Evolutionary conservation across 305 asterid species (phyloP), one percentile per base, ranked within the genome.

Genomic region (Salvia sclarea): DNA sequence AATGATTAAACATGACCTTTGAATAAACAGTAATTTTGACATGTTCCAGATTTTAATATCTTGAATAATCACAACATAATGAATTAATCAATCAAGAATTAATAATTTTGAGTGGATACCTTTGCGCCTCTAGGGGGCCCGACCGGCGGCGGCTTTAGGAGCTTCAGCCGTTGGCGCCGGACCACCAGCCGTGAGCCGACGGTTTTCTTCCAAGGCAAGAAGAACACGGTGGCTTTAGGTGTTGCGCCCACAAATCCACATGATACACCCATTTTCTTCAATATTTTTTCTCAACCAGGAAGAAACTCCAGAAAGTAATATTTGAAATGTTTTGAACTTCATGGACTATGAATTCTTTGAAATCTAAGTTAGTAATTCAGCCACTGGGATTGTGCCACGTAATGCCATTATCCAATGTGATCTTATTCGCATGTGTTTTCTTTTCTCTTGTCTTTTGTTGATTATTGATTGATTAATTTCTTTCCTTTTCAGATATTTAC

Each of bases 121-220:
- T 86, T 85, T 38, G 91, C 1, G 61, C 97, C 97, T 72, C 97
- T 88, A 43, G 89, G 88, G 47, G 97, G 97, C 22, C 95, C 97
- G 66, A 90, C 63, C 0, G 92, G 90, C 58, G 96, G 94, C 37
- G 92, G 68, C 79, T 69, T 69, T 72, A 28, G 84, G 79, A 1
- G 78, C 78, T 62, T 75, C 80, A 2, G 78, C 77, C 9, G 73
- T 66, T n/a, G 81, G 74, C 1, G 70, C 75, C 86, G 53, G 1
- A 88, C 93, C 18, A 88, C 83, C n/a, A 88, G 76, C 84, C 91
- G 75, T 2, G 84, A 67, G 33, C 17, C 47, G 67, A 22, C 49
- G 76, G 4, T 75, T 78, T 63, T 86, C 77, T 59, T 71, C 64
- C 74, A 24, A n/a, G 87, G 64, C 76, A 84, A 82, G 74, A 53